Evolutionary conservation across 305 asterid genomes (phyloP), one percentile per base, ranked within the genome.

Genomic region (Fraxinus sp.): DNA sequence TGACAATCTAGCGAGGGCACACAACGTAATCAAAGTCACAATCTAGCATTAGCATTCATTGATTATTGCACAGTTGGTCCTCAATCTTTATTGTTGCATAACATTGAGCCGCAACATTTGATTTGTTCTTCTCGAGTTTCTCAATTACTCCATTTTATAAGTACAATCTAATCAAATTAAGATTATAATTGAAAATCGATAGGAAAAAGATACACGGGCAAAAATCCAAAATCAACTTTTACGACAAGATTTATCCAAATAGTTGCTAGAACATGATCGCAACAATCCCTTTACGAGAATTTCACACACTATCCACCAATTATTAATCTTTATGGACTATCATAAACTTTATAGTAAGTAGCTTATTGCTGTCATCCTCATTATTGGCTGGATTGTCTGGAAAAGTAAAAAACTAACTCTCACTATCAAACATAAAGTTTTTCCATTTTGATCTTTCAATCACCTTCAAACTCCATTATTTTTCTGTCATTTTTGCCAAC

Each of bases 331-430:
- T 1, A 64, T 64, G 5, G 57, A 82, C 77, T 68, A 28, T 39
- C 36, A 70, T 82, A 9, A 66, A 10, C 74, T 66, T 66, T 66
- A 3, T 6, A 26, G 74, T 10, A 57, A 82, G 70, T 32, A 18
- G 37, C 64, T 75, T 68, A 86, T 86, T 79, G 83, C 24, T 66
- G 84, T 87, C 87, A 79, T 20, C 32, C 28, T 87, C 89, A 79
- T 10, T 57, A 76, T 84, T 79, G 84, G 72, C 84, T 80, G 71
- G 64, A 79, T 85, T 85, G 90, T 87, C 90, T 81, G 85, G 80
- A 85, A 78, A 86, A 87, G 84, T 84, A n/a, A 81, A 83, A 79
- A 84, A 82, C 90, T 87, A 70, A 71, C 77, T 80, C 79, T 6
- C 66, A 36, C 55, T 46, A 76, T 82, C 89, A 82, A 32, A 77